A percentile compares a stretch with the other conserved stretches of the same genome.
phyloP scores from a whole-genome alignment of 495 filamentous ascomycete species.

The Halenospora varia region DNA sequence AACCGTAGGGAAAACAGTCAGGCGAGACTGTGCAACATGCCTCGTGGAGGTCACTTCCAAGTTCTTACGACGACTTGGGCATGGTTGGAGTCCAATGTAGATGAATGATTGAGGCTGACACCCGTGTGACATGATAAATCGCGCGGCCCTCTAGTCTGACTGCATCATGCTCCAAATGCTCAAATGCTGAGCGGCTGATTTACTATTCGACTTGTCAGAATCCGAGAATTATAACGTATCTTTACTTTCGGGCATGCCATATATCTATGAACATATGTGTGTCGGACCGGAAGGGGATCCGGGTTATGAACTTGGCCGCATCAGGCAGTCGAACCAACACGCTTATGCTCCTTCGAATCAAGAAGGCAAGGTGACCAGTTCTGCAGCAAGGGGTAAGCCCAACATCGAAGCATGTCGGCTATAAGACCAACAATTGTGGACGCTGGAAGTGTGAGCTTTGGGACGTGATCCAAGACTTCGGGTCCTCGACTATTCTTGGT shows the following conservation, averaged over 20 bases:
- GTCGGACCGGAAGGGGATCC: background rate
- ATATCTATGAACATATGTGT: too few species aligned
- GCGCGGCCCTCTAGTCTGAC: background rate
- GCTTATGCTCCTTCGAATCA: background rate
- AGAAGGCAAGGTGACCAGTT: too few species aligned
- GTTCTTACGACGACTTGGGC: background rate
- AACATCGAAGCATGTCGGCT: too few species aligned
- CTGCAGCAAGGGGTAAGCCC: too few species aligned
- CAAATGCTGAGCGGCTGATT: background rate
- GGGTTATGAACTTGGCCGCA: background rate
- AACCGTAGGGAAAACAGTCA: background rate
- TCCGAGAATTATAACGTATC: background rate
- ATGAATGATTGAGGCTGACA: background rate
- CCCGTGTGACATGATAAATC: background rate
- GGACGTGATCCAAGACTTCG: too few species aligned
- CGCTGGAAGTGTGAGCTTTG: too few species aligned
- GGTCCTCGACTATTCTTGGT: too few species aligned
- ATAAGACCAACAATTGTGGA: too few species aligned
- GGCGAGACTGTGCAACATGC: background rate
- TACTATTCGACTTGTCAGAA: background rate
- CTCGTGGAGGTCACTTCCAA: background rate
- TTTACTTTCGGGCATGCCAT: background rate
- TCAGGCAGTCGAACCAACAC: background rate
- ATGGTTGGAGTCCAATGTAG: background rate
- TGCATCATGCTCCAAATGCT: background rate